These are phyloP conservation scores for Apiotrichum laibachii DNA, from an alignment of 1,284 basidiomycete species.

Conservation along the genomic window DNA sequence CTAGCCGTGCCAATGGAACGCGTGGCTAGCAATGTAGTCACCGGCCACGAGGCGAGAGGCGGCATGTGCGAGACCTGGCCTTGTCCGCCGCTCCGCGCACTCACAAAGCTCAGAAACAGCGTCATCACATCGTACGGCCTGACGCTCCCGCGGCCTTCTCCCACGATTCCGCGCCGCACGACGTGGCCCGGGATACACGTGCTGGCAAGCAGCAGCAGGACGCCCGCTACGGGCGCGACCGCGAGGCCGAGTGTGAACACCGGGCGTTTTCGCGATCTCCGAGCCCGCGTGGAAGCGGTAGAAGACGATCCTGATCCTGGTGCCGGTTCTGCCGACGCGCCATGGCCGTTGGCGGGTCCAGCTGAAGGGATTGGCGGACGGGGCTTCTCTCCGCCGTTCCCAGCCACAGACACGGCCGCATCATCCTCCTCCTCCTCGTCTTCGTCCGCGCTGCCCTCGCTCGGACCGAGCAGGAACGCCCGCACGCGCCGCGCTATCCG, in stretches of 20 bases:
- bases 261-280: neutral
- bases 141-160: conserved; percentile 60
- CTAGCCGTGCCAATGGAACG: neutral
- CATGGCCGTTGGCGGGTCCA: too few species aligned
- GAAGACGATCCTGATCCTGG: too few species aligned
- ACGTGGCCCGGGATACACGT: conserved; percentile 66
- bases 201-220: conserved; percentile 71
- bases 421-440: neutral
- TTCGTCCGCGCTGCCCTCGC: neutral
- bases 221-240: conserved; percentile 73
- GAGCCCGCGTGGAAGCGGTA: neutral
- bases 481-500: neutral
- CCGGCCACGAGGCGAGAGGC: too few species aligned
- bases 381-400: too few species aligned
- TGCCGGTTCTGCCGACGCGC: too few species aligned
- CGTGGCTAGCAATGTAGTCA: too few species aligned
- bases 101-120: conserved; percentile 77
- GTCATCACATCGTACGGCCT: conserved; percentile 91
- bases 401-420: too few species aligned
- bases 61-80: too few species aligned
- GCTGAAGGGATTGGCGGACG: too few species aligned
- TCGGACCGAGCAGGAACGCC: neutral
- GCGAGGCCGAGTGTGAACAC: conserved; percentile 63
- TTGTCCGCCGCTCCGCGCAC: conserved; percentile 18
- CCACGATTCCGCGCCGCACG: conserved; percentile 64